phyloP scores from a whole-genome alignment of 2,329 filamentous ascomycete species.

The Venturia asperata region DNA sequence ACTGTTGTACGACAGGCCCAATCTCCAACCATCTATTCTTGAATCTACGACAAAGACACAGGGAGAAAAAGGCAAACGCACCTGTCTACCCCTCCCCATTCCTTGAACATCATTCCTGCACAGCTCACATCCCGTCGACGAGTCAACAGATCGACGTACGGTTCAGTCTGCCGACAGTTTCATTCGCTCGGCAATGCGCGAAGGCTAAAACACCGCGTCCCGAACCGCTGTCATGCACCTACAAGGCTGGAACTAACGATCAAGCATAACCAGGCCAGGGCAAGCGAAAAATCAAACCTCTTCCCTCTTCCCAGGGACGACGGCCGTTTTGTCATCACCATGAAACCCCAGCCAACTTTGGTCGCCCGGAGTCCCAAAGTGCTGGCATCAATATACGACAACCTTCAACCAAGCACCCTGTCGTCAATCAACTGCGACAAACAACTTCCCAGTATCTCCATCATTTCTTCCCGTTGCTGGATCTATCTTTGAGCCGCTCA shows the following conservation, averaged over 20 bases:
- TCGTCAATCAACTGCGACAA: no score
- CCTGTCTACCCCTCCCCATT: neutral
- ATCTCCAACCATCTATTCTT: neutral
- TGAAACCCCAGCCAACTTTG: no score
- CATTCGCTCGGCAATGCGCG: neutral
- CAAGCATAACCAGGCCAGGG: neutral
- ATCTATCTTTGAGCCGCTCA: no score
- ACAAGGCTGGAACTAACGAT: neutral
- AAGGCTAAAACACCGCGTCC: neutral
- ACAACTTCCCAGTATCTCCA: no score
- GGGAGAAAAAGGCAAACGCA: neutral
- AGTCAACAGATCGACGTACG: no score
- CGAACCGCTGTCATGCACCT: conserved; percentile 1
- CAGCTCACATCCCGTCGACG: no score
- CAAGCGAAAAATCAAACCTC: neutral
- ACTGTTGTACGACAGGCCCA: neutral
- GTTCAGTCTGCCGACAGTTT: neutral
- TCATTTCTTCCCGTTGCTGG: no score
- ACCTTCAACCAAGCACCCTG: no score
- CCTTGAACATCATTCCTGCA: neutral
- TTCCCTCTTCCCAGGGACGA: neutral
- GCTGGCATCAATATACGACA: no score
- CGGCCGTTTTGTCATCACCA: no score
- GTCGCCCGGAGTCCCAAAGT: no score
- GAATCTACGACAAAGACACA: neutral